Base-by-base conservation (phyloP, 306 rosid species). In the Pueraria montana region DNA sequence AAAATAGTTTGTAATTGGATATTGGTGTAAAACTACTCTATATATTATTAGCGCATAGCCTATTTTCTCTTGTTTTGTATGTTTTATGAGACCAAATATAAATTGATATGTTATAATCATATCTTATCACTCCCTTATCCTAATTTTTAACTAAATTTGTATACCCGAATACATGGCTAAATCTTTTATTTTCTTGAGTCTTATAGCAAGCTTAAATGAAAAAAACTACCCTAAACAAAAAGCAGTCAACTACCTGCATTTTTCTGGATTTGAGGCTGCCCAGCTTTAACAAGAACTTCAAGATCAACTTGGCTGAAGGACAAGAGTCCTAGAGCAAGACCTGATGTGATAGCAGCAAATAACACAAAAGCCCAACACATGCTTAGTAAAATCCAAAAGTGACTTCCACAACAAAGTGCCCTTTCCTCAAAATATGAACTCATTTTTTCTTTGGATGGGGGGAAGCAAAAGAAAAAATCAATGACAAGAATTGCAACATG, bases 231-330 rank as follows among this genome's bases (percentile, higher is more conserved):
- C 71, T 38, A 73, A 49, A 24, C 27, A 48, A 10, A 42, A 42
- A 32, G 9, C 9, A 46, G 21, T 66, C 4, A 72, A 20, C 17
- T 74, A 86, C 87, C 87, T 74, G 94, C 92, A 85, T 91, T 83
- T 80, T 86, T 93, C 79, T 84, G 87, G 76, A 77, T 86, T 24
- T 88, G 83, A 48, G 91, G 91, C 69, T 88, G 75, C 5, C 97
- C 92, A 12, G 94, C 86, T 80, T 81, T 87, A 68, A 82, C 82
- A 81, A 93, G 91, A 62, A 93, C 94, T 87, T 91, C 96, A 6
- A 93, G 94, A 85, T 93, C 94, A 82, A 91, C 89, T 77, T 87
- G 86, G 84, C 90, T 90, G 53, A 90, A 91, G 62, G 94, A 93
- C 87, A 90, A 70, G 70, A 93, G 91, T 61, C 96, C 94, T 30